Percentiles rank a stretch among this genome's conserved stretches.
Conservation (phyloP, 352 stramenopile genomes). For the Globisporangium carolinianum region DNA sequence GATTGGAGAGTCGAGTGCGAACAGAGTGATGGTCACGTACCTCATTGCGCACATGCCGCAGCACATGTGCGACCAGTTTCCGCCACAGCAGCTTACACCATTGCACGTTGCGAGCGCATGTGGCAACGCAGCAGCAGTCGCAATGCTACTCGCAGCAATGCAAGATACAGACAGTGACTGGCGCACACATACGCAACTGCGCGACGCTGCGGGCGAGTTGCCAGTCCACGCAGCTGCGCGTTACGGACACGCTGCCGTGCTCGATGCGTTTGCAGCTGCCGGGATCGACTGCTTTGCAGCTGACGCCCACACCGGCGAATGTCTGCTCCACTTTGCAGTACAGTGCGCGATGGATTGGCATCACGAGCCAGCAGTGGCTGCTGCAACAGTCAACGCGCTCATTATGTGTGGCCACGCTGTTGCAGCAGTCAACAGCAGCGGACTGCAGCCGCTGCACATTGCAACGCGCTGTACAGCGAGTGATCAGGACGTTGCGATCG, state of each 20-base stretch:
- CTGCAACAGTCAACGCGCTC: too few relatives aligned
- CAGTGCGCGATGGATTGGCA: too few relatives aligned
- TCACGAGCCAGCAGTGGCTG: too few relatives aligned
- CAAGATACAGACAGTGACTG: background rate
- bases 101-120: slow-evolving; percentile 2
- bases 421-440: too few relatives aligned
- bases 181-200: background rate
- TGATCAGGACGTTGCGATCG: too few relatives aligned
- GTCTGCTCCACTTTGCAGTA: too few relatives aligned
- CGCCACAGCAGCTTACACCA: slow-evolving; percentile 4
- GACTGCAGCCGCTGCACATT: too few relatives aligned
- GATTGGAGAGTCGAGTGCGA: too few relatives aligned
- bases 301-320: too few relatives aligned
- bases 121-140: slow-evolving; percentile 4
- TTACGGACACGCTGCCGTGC: background rate
- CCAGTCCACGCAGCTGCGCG: background rate
- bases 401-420: too few relatives aligned
- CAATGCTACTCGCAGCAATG: slow-evolving; percentile 1
- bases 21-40: slow-evolving; percentile 7
- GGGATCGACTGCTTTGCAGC: background rate
- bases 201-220: background rate
- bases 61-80: background rate
- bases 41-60: background rate
- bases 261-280: background rate
- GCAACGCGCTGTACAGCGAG: too few relatives aligned